These are phyloP conservation scores for Suillus discolor DNA, from an alignment of 768 basidiomycete genomes.

Conservation along the genomic window DNA sequence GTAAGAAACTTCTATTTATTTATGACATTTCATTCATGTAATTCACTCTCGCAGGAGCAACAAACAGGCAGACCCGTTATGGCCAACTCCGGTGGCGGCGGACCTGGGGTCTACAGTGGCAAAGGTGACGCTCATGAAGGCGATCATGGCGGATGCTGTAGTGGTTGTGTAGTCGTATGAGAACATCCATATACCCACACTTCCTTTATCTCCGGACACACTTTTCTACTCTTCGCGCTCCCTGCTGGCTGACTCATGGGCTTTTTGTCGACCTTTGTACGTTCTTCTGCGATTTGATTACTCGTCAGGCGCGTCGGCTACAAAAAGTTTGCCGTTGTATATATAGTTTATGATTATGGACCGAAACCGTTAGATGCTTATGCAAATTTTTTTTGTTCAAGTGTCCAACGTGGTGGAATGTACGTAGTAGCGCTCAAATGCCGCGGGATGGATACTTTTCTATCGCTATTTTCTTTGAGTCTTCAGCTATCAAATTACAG, in stretches of 20 bases:
- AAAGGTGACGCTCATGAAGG: constrained; percentile 52
- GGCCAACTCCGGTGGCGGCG: constrained; percentile 42
- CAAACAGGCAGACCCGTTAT: constrained; percentile 73
- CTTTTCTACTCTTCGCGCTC: constrained; percentile 7
- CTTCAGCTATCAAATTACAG: not conserved
- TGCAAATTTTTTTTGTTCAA: constrained; percentile 8
- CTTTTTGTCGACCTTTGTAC: constrained; percentile 12
- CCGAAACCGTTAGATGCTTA: constrained; percentile 13
- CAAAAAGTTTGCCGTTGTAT: constrained; percentile 17
- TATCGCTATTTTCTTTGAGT: constrained; percentile 15
- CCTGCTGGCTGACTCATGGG: constrained; percentile 11
- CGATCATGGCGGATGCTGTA: constrained; percentile 63
- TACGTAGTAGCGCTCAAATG: constrained; percentile 16
- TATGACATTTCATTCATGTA: not conserved
- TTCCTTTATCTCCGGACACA: constrained; percentile 13
- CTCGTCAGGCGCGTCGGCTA: constrained; percentile 13
- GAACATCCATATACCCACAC: not conserved
- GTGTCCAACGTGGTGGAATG: not conserved
- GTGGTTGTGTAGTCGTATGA: constrained; percentile 64
- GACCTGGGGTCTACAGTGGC: constrained; percentile 50
- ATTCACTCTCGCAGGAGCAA: constrained; percentile 55
- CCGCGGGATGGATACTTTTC: constrained; percentile 31
- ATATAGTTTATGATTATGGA: constrained; percentile 25
- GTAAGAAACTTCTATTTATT: constrained; percentile 40
- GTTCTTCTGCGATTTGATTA: constrained; percentile 8